A percentile compares a stretch with the other conserved stretches of the same genome.
Conservation (phyloP, 306 rosid species). For the Trichosanthes cucumerina region DNA sequence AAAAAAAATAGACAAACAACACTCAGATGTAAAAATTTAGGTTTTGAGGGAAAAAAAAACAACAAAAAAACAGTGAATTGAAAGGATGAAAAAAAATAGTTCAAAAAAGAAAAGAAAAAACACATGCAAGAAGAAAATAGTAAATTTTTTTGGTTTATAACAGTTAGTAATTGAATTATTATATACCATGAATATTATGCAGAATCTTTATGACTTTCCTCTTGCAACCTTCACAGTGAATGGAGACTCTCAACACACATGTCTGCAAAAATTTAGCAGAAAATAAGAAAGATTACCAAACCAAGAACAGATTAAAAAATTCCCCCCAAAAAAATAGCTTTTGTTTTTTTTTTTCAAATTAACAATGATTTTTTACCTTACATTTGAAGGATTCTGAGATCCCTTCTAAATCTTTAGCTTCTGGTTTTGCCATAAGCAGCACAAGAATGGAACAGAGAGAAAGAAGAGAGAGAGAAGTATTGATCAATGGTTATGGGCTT, state of each 20-base stretch:
- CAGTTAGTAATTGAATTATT: neutral
- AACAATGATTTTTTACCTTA: conserved; percentile 57
- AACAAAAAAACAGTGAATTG: neutral
- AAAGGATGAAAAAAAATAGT: neutral
- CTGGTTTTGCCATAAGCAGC: conserved; percentile 39
- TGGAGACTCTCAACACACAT: conserved; percentile 40
- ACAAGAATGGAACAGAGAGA: conserved; percentile 3
- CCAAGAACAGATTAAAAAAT: neutral
- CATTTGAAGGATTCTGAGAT: conserved; percentile 34
- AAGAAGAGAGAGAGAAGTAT: conserved; percentile 14
- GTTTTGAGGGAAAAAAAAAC: neutral
- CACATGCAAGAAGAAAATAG: neutral
- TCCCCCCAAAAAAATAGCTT: no score
- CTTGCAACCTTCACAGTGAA: conserved; percentile 78
- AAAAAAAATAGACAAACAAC: neutral
- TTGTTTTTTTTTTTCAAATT: no score
- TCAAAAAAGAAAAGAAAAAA: neutral
- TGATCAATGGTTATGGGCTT: conserved; percentile 15
- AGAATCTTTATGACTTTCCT: conserved; percentile 48
- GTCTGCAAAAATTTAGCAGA: neutral
- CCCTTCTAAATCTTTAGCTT: conserved; percentile 30
- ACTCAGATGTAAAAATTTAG: neutral
- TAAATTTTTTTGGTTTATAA: neutral
- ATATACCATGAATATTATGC: conserved; percentile 51
- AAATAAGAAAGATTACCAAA: neutral